Percentiles rank a stretch among this genome's conserved stretches.
These are phyloP conservation scores for Calamus simplicifolius DNA, from an alignment of 176 grass and related monocot species.

Conservation along the genomic window DNA sequence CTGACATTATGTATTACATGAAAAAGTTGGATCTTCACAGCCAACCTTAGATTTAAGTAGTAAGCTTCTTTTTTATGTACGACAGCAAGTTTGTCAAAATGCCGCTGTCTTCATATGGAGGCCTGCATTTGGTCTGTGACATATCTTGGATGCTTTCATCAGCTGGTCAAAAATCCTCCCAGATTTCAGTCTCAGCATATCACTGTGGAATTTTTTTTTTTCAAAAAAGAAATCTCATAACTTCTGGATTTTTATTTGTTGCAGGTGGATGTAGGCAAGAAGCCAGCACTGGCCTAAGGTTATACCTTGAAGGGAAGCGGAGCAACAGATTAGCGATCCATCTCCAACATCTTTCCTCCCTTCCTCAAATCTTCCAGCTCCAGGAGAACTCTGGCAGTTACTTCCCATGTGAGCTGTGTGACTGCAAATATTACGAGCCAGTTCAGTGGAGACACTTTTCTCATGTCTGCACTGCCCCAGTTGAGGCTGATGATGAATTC, in stretches of 20 bases:
- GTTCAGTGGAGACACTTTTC: conserved; percentile 84
- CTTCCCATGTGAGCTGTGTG: conserved; percentile 34
- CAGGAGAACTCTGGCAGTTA: conserved; percentile 44
- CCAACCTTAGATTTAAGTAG: no score
- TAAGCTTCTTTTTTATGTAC: no score
- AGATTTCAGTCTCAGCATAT: no score
- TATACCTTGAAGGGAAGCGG: conserved; percentile 91
- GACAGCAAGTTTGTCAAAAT: no score
- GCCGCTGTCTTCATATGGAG: no score
- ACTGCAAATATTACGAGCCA: conserved; percentile 74
- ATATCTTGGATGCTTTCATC: no score
- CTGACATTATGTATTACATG: no score
- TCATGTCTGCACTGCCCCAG: conserved; percentile 82
- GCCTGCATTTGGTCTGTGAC: no score
- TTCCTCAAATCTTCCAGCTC: conserved; percentile 78
- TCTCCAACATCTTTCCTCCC: conserved; percentile 83
- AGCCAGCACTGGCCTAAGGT: conserved; percentile 61
- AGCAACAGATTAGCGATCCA: conserved; percentile 94
- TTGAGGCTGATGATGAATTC: conserved; percentile 57
- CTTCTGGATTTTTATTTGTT: conserved; percentile 5
- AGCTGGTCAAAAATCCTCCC: no score
- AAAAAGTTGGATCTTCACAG: no score
- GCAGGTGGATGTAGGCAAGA: conserved; percentile 84
- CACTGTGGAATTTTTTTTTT: no score
- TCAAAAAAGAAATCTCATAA: no score